Base-by-base conservation (phyloP, 148 eudicot species). In the Dianthus caryophyllus region DNA sequence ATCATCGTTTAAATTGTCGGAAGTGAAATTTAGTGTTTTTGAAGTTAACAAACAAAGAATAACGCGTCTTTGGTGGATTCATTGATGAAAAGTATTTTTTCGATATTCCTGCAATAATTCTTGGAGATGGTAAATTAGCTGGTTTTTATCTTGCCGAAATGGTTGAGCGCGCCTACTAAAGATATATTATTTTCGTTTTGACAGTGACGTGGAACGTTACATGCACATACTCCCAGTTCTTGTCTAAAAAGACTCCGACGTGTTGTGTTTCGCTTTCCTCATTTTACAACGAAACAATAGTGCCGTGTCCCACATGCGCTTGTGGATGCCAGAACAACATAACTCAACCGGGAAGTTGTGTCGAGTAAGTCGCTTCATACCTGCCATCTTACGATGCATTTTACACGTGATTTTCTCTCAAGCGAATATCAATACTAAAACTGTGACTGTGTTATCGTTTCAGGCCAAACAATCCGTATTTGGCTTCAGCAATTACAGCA, bases 181-280 rank as follows among this genome's bases (percentile, higher is more conserved):
- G 4, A 21, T 20, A 52, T 26, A 68, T 61, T 20, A 26, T 29
- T 67, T 55, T 70, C 39, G 47, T 68, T 30, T 53, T 78, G 47
- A 62, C 86, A 83, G 88, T 85, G 94, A 88, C 90, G n/a, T 88
- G 94, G 93, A 83, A 83, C 20, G 75, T 83, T 69, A 83, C 83
- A 30, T 85, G 94, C 80, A 88, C 82, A 26, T 85, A 85, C 57
- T 83, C 89, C 8, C 90, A 88, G 74, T 81, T 85, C 80, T 44
- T 81, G 65, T 66, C 90, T 68, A 84, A 77, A 50, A 81, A 69
- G 69, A 72, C 87, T 25, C 94, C 86, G 48, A 77, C 84, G 5
- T 88, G 94, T 33, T 88, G 90, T 43, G 88, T 88, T 61, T 87
- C 93, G 15, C 83, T 87, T 69, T 87, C 92, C 60, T 80, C 92